Evolutionary conservation across 1,284 basidiomycete genomes (phyloP), one percentile per base, ranked within the genome.

Genomic region (Moesziomyces sp.): DNA sequence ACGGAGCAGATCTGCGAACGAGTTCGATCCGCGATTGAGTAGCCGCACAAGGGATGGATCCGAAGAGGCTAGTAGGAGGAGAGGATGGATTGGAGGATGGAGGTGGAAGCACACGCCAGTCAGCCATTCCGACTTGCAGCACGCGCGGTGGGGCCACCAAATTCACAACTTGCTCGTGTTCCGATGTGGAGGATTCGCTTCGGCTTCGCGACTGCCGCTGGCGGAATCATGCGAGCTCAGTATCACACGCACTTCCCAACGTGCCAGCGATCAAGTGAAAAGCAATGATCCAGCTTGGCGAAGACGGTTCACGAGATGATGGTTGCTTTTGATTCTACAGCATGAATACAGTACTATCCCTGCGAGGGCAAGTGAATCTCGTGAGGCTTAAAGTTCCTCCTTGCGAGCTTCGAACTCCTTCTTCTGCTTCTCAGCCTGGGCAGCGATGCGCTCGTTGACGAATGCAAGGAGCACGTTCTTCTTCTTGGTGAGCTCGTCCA

Each of bases 401-500:
- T 74, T 74, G 5, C 52, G 58, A 42, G 57, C 50, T 42, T 74
- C 62, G 24, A 48, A 52, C 1, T 74, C 66, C 58, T 61, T 49
- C 52, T 54, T 61, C 56, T 69, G 66, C 63, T 71, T 75, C 24
- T 76, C 64, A 5, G 76, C 76, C 28, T 65, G 68, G 35, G 63
- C 65, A 44, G 66, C 74, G 35, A 79, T 76, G 14, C 67, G 50
- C 59, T 74, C 69, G 62, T 78, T 79, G 54, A 67, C 86, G 82
- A 97, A 96, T 0, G 92, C 89, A 10, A 87, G 85, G 57, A 97
- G 89, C 75, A 97, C 89, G 86, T 98, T 98, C 53, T 89, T 88
- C 87, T 95, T 96, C 85, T 92, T 89, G 86, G 93, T 92, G 80
- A 98, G 90, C 87, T 98, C 94, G 84, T 99, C 96, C 46, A 95